phyloP scores from a whole-genome alignment of 345 rosid species.

The Eucalyptus melliodora region DNA sequence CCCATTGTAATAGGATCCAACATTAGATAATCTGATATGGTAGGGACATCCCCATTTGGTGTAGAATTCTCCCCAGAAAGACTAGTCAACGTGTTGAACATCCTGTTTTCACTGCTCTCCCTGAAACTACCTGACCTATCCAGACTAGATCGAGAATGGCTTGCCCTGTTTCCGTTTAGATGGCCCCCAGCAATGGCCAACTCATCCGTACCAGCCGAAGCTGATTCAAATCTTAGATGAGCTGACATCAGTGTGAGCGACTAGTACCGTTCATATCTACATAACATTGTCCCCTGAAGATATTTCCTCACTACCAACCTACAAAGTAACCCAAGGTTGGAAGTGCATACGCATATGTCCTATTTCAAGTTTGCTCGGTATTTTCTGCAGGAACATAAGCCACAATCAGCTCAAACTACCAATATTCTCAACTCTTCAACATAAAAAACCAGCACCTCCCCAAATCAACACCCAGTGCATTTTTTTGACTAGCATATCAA shows the following conservation, averaged over 20 bases:
- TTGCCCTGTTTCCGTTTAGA: slow-evolving; percentile 32
- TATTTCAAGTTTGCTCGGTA: background rate
- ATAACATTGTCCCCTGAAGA: background rate
- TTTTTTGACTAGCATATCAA: background rate
- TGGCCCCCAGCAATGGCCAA: slow-evolving; percentile 20
- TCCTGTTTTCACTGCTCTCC: slow-evolving; percentile 23
- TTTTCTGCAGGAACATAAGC: background rate
- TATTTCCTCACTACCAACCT: background rate
- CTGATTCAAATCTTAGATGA: slow-evolving; percentile 28
- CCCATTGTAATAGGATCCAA: slow-evolving; percentile 38
- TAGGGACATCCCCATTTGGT: slow-evolving; percentile 1
- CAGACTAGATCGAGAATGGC: slow-evolving; percentile 11
- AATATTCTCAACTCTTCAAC: background rate
- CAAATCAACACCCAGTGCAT: background rate
- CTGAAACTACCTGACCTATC: slow-evolving; percentile 47
- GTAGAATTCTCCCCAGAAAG: slow-evolving; percentile 17
- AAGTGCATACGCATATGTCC: background rate
- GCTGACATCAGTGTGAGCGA: slow-evolving; percentile 19
- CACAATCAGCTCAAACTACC: background rate
- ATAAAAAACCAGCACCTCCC: background rate
- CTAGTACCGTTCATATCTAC: background rate
- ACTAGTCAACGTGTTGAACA: slow-evolving; percentile 13
- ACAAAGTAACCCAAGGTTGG: background rate
- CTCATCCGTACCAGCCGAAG: slow-evolving; percentile 24
- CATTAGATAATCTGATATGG: slow-evolving; percentile 10